Conservation (phyloP, 495 filamentous ascomycete species). For the Aspergillus diversus region DNA sequence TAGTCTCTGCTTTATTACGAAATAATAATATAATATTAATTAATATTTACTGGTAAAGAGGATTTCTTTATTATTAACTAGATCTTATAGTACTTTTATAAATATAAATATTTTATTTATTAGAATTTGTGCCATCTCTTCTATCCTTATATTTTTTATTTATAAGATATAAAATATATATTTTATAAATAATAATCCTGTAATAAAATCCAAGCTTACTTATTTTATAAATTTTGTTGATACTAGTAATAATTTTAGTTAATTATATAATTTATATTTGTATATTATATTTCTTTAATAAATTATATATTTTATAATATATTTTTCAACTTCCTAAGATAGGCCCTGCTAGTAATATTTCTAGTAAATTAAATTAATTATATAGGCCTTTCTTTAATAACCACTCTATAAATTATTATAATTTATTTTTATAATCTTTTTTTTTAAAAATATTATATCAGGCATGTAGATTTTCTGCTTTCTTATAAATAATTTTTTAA, state of each 20-base stretch:
- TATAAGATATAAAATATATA: neutral
- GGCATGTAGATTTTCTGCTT: too few species aligned
- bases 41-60: neutral
- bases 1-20: neutral
- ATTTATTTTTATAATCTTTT: too few species aligned
- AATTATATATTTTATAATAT: neutral
- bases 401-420: too few species aligned
- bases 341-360: too few species aligned
- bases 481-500: too few species aligned
- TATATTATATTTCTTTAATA: neutral
- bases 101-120: neutral
- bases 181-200: neutral
- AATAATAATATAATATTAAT: neutral
- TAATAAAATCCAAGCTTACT: constrained; percentile 2
- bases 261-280: too few species aligned
- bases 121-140: neutral
- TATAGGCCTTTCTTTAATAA: too few species aligned
- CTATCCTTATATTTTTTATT: neutral
- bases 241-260: neutral
- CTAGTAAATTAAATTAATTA: too few species aligned
- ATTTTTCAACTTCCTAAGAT: neutral
- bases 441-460: too few species aligned
- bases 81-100: neutral
- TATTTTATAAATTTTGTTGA: neutral
- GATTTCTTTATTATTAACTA: neutral